Evolutionary conservation across 768 basidiomycete species (phyloP).

Genomic region (Trametes villosa): DNA sequence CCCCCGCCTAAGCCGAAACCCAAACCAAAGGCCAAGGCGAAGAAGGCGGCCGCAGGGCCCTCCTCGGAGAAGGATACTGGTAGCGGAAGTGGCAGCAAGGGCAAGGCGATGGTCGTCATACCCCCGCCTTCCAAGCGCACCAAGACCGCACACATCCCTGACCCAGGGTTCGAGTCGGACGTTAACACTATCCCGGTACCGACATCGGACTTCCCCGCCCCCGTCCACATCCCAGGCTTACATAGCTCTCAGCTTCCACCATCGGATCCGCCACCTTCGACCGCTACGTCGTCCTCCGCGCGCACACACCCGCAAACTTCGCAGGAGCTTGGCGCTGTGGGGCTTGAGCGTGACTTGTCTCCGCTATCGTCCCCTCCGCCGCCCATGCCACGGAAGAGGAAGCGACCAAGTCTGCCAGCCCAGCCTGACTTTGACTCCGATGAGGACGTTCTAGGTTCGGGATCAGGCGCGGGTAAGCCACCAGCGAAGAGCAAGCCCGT

Average conservation of each 20-base stretch:
- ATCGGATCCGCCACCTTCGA: conserved; percentile 29
- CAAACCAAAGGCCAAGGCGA: conserved; percentile 9
- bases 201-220: conserved; percentile 25
- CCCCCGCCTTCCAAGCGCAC: conserved; percentile 19
- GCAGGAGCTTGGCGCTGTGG: background rate
- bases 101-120: conserved; percentile 4
- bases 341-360: background rate
- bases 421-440: background rate
- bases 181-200: conserved; percentile 27
- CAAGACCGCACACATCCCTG: conserved; percentile 12
- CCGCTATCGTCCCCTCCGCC: conserved; percentile 21
- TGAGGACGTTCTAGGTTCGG: background rate
- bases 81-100: conserved; percentile 5
- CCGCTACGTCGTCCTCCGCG: conserved; percentile 11
- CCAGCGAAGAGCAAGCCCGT: background rate
- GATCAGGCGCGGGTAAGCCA: background rate
- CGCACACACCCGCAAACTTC: conserved; percentile 6
- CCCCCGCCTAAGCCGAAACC: conserved; percentile 19
- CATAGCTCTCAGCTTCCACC: conserved; percentile 32
- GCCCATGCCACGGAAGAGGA: conserved; percentile 22
- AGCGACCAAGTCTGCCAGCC: conserved; percentile 11
- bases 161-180: conserved; percentile 23
- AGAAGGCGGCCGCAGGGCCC: background rate
- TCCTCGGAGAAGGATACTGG: background rate
- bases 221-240: background rate